phyloP scores from a whole-genome alignment of 805 yeast species.

The Ascoidea tarda region DNA sequence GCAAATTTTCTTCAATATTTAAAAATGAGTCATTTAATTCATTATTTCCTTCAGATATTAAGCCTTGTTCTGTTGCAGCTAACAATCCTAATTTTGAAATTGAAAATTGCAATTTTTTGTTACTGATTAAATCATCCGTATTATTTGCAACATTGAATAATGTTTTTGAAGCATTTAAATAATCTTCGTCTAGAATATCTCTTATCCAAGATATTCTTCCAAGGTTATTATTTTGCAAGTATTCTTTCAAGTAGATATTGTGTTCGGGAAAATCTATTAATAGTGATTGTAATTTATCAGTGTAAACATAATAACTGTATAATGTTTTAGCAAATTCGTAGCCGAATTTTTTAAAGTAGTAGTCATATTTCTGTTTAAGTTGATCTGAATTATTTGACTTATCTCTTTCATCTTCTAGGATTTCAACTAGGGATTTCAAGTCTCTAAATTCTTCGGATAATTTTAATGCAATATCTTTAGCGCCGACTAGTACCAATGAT shows the following conservation, averaged over 20 bases:
- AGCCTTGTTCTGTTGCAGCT: slow-evolving; percentile 19
- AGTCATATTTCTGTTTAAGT: slow-evolving; percentile 20
- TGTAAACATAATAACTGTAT: slow-evolving; percentile 40
- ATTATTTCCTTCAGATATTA: slow-evolving; percentile 6
- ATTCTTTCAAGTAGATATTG: slow-evolving; percentile 16
- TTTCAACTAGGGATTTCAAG: slow-evolving; percentile 44
- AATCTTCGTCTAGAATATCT: slow-evolving; percentile 38
- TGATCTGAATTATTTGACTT: slow-evolving; percentile 10
- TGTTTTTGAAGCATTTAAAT: slow-evolving; percentile 31
- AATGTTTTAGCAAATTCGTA: slow-evolving; percentile 54
- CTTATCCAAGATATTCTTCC: slow-evolving; percentile 62
- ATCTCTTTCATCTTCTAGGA: slow-evolving; percentile 26
- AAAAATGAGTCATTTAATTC: slow-evolving; percentile 17
- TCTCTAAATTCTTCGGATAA: slow-evolving; percentile 59
- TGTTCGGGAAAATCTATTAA: slow-evolving; percentile 44
- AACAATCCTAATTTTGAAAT: slow-evolving; percentile 58
- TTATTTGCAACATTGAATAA: slow-evolving; percentile 29
- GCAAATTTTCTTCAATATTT: slow-evolving; percentile 36
- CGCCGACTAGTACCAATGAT: slow-evolving; percentile 33
- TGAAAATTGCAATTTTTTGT: slow-evolving; percentile 44
- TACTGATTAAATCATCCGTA: slow-evolving; percentile 26
- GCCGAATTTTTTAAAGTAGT: slow-evolving; percentile 47
- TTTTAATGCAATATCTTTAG: slow-evolving; percentile 37
- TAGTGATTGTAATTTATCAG: slow-evolving; percentile 36
- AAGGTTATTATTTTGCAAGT: slow-evolving; percentile 29